Evolutionary conservation across 1,139 yeast species (phyloP), one percentile per base, ranked within the genome.

Genomic region (Insectozyma bohioensis): DNA sequence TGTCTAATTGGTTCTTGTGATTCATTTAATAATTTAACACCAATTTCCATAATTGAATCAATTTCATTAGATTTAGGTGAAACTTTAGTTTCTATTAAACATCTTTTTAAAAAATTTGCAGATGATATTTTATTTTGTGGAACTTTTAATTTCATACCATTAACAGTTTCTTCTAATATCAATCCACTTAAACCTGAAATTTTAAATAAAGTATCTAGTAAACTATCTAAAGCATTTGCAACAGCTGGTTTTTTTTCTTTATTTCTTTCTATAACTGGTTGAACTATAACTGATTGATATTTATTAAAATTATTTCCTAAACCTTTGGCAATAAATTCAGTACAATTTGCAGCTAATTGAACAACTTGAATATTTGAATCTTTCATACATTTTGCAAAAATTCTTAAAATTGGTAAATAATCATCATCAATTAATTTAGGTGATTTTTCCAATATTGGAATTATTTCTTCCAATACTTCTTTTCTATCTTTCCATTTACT

Each of bases 301-400:
- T 63, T 67, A 10, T 31, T 26, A 58, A 85, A 81, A 18, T 64
- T 57, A 2, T 52, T 45, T 32, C 83, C 72, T 31, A 90, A 65
- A 1, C 95, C 96, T 25, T 68, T 72, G 1, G 87, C 85, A 24
- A 92, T 55, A 27, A 62, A 61, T 36, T 74, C 78, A 13, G 83
- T 63, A 36, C 86, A 77, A 37, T 78, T 77, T 1, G 95, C 85
- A 0, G 97, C 90, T 24, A 83, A 53, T 18, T 84, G 82, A 0
- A 87, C 96, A 10, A 86, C 95, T 56, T 84, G 92, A 35, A 90
- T 72, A 54, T 94, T 94, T 3, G 94, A 95, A 61, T 92, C 99
- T 50, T 80, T 85, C 59, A 90, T 70, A 43, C 90, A 77, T 44
- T 79, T 83, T n/a, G 83, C 77, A 45, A 87, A 68, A 2, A 71